Evolutionary conservation across 2,329 filamentous ascomycete species (phyloP).

Genomic region (Paramyrothecium roridum): DNA sequence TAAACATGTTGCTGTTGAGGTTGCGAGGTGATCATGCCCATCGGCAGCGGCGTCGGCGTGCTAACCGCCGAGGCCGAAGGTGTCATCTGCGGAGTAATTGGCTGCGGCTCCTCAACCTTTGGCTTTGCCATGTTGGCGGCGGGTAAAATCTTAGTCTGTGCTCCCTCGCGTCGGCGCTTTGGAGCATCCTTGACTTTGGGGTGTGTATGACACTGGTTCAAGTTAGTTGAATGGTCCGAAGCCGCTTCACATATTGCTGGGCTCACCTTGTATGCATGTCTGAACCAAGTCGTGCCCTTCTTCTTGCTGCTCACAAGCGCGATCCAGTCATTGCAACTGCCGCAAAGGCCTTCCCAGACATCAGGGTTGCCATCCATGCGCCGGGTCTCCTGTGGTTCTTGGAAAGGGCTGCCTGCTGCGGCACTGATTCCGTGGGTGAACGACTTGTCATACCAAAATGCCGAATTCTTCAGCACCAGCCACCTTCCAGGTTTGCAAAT

Average conservation of each 20-base stretch:
- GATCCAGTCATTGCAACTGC: conserved; percentile 78
- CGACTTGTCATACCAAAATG: conserved; percentile 91
- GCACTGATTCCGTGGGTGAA: conserved; percentile 86
- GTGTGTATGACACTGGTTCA: conserved; percentile 63
- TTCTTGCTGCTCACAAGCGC: conserved; percentile 82
- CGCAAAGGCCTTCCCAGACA: conserved; percentile 77
- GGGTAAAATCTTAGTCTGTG: conserved; percentile 41
- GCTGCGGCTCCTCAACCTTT: conserved; percentile 40
- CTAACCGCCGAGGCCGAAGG: conserved; percentile 16
- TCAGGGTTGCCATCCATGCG: conserved; percentile 78
- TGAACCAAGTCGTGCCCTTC: conserved; percentile 89
- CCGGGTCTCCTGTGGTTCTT: conserved; percentile 70
- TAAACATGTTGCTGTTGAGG: conserved; percentile 18
- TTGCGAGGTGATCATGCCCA: conserved; percentile 22
- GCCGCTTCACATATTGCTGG: not conserved
- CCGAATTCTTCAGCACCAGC: conserved; percentile 86
- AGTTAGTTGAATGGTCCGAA: conserved; percentile 11
- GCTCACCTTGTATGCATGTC: conserved; percentile 79
- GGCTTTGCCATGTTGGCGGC: conserved; percentile 43
- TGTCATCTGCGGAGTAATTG: conserved; percentile 23
- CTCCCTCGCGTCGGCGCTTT: conserved; percentile 64
- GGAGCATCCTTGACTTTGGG: conserved; percentile 69
- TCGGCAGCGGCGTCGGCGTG: conserved; percentile 21
- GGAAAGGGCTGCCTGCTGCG: conserved; percentile 74
- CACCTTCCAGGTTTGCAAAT: conserved; percentile 83